These are phyloP conservation scores for Tripterygium wilfordii DNA, from an alignment of 177 flowering plant genomes.

Conservation along the genomic window DNA sequence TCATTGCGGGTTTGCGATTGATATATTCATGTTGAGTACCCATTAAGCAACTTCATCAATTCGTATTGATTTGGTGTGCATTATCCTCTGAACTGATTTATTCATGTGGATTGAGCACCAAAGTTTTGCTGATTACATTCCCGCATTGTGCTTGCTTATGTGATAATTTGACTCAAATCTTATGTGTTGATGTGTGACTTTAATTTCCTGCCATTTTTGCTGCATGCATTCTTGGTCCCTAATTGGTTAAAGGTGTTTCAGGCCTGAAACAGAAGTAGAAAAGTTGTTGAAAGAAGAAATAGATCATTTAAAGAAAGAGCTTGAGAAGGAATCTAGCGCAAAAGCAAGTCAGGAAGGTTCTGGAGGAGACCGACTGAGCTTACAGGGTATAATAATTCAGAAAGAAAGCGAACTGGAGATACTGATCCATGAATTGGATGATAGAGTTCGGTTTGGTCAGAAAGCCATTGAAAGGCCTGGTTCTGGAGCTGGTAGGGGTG, in stretches of 20 bases:
- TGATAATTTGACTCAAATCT: too few relatives aligned
- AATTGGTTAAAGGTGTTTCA: slow-evolving; percentile 24
- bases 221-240: not conserved
- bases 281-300: slow-evolving; percentile 74
- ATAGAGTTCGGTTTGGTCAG: slow-evolving; percentile 70
- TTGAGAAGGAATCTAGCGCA: slow-evolving; percentile 27
- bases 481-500: slow-evolving; percentile 61
- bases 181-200: slow-evolving; percentile 1
- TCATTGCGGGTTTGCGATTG: too few relatives aligned
- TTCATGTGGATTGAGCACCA: too few relatives aligned
- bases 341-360: slow-evolving; percentile 19
- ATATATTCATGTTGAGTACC: too few relatives aligned
- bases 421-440: slow-evolving; percentile 67
- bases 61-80: too few relatives aligned
- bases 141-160: too few relatives aligned
- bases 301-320: slow-evolving; percentile 50
- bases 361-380: slow-evolving; percentile 27
- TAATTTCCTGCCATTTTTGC: not conserved
- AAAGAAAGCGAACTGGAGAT: slow-evolving; percentile 65
- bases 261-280: slow-evolving; percentile 81
- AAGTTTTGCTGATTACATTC: too few relatives aligned
- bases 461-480: slow-evolving; percentile 64
- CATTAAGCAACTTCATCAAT: too few relatives aligned
- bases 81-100: too few relatives aligned
- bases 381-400: slow-evolving; percentile 27